Percentiles rank a stretch among this genome's conserved stretches.
Evolutionary conservation across 768 basidiomycete genomes (phyloP).

Genomic region (Auricularia heimuer): DNA sequence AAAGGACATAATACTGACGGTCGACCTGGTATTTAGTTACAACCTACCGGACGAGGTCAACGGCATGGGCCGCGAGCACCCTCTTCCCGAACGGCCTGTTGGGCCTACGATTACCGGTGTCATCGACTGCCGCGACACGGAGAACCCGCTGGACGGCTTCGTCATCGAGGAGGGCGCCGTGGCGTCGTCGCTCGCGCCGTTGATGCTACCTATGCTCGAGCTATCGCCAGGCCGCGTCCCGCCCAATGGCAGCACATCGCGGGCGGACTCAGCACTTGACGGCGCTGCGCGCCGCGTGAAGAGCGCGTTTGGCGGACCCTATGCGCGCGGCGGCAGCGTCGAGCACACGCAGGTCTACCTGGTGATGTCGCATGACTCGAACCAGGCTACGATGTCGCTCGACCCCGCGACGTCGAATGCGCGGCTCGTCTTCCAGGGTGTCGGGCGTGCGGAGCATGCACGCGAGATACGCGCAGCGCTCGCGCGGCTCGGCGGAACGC

Average conservation of each 20-base stretch:
- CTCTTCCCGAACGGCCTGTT: background rate
- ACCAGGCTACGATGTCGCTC: constrained; percentile 1
- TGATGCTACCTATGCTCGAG: constrained; percentile 2
- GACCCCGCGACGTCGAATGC: background rate
- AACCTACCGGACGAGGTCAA: constrained; percentile 1
- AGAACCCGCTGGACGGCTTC: constrained; percentile 6
- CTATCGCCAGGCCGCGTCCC: background rate
- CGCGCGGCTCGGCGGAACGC: constrained; percentile 2
- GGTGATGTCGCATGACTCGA: constrained; percentile 5
- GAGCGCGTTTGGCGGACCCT: background rate
- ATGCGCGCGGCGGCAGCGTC: background rate
- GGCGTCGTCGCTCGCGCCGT: background rate
- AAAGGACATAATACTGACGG: background rate
- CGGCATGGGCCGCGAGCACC: background rate
- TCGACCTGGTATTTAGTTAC: background rate
- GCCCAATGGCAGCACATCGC: background rate
- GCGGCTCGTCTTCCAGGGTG: background rate
- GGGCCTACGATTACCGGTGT: constrained; percentile 3
- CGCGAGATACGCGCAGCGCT: constrained; percentile 2
- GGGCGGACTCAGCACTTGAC: background rate
- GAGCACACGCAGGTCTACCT: constrained; percentile 6
- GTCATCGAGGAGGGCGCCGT: constrained; percentile 7
- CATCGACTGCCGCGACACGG: constrained; percentile 4
- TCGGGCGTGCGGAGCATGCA: constrained; percentile 2
- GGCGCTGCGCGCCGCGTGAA: background rate